Evolutionary conservation across 1,284 basidiomycete species (phyloP).

Genomic region (Ganoderma resinaceum): DNA sequence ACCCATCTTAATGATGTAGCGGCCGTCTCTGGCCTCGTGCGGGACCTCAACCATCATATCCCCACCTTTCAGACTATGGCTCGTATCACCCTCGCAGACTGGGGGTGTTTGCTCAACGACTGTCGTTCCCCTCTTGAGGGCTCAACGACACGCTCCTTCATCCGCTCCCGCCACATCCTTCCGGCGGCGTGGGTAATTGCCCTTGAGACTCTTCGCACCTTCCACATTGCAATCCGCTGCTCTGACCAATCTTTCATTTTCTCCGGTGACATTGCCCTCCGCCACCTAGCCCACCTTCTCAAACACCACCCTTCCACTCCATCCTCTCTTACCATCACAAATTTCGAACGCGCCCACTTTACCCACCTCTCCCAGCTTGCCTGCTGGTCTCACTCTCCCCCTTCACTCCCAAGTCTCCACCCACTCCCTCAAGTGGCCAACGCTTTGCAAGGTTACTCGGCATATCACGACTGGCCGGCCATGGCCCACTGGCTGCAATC

Average conservation of each 20-base stretch:
- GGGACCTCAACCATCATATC: not conserved
- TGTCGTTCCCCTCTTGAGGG: not conserved
- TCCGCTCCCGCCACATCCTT: not conserved
- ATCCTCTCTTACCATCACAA: not conserved
- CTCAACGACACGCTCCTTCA: not conserved
- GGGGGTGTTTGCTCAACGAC: not conserved
- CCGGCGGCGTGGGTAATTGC: not conserved
- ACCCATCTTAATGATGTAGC: not conserved
- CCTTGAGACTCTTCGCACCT: not conserved
- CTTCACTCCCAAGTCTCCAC: not conserved
- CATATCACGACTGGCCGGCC: not conserved
- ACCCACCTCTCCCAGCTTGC: not conserved
- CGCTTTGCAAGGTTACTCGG: not conserved
- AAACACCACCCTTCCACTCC: not conserved
- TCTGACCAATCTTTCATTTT: not conserved
- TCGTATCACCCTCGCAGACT: not conserved
- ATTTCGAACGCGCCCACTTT: not conserved
- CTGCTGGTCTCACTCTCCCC: not conserved
- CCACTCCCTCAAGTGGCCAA: not conserved
- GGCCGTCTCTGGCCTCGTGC: not conserved
- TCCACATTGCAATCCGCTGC: not conserved
- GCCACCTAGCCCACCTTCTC: not conserved
- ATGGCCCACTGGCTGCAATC: not conserved
- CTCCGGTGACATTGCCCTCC: not conserved
- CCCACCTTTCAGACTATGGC: not conserved